These are phyloP conservation scores for Hypoxylon sp. DNA, from an alignment of 2,329 filamentous ascomycete genomes.

Conservation along the genomic window DNA sequence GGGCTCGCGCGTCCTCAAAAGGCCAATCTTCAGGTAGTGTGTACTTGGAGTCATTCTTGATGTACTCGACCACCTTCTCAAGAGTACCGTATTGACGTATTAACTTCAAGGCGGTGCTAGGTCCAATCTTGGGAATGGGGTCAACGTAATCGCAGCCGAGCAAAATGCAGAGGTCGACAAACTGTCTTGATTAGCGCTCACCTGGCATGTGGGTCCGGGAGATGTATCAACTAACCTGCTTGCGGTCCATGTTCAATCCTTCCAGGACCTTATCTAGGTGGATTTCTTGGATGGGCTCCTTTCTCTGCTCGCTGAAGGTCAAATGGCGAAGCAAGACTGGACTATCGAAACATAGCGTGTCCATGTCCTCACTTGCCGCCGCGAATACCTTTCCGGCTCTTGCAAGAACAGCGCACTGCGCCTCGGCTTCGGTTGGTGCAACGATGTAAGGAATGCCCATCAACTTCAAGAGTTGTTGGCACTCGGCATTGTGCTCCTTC, in stretches of 20 bases:
- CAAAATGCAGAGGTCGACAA: conserved; percentile 97
- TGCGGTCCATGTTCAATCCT: conserved; percentile 87
- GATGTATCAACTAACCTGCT: conserved; percentile 71
- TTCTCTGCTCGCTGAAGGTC: conserved; percentile 96
- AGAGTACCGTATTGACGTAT: conserved; percentile 92
- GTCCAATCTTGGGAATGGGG: conserved; percentile 93
- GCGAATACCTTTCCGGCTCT: conserved; percentile 95
- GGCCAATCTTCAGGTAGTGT: conserved; percentile 97
- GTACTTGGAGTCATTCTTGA: conserved; percentile 84
- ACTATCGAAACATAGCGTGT: conserved; percentile 94
- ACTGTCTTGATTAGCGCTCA: conserved; percentile 66
- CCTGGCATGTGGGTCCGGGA: neutral
- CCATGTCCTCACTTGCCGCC: conserved; percentile 98
- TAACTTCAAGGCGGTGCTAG: conserved; percentile 90
- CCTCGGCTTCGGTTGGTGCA: conserved; percentile 96
- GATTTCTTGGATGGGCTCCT: conserved; percentile 98
- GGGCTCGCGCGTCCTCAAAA: conserved; percentile 88
- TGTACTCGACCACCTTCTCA: conserved; percentile 86
- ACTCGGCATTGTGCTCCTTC: conserved; percentile 96
- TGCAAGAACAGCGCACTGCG: conserved; percentile 92
- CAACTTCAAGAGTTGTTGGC: conserved; percentile 88
- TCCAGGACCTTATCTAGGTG: conserved; percentile 88
- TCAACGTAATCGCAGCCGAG: conserved; percentile 98
- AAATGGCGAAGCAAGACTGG: conserved; percentile 93
- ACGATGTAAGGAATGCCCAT: conserved; percentile 98